Evolutionary conservation across 148 eudicot species (phyloP).

Genomic region (Silene uniflora): DNA sequence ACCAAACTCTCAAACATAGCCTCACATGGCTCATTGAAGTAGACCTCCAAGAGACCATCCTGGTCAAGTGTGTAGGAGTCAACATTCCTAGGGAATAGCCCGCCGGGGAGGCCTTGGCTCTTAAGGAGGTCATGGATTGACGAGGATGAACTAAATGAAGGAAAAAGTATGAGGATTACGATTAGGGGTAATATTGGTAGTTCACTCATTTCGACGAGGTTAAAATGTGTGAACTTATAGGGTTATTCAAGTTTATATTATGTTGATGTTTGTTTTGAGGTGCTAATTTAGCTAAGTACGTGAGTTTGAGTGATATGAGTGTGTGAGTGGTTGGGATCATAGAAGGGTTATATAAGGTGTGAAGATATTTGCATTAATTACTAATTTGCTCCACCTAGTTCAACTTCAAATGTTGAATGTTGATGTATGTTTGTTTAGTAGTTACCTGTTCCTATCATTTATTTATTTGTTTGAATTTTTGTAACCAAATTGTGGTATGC

Average conservation of each 20-base stretch:
- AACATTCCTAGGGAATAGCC: conserved; percentile 59
- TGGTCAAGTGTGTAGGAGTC: conserved; percentile 40
- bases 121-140: conserved; percentile 60
- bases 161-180: not conserved
- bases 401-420: not conserved
- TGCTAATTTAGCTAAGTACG: not conserved
- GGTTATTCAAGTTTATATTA: not conserved
- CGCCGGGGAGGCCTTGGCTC: conserved; percentile 59
- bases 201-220: not conserved
- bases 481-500: too few relatives aligned
- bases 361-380: not conserved
- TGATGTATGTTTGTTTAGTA: not conserved
- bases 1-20: conserved; percentile 57
- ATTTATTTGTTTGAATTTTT: not conserved
- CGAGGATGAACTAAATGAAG: not conserved
- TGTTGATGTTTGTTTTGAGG: too few relatives aligned
- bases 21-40: conserved; percentile 51
- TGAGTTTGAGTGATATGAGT: not conserved
- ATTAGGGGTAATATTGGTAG: not conserved
- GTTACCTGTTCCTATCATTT: too few relatives aligned
- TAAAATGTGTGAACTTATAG: not conserved
- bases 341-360: not conserved
- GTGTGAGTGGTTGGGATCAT: not conserved
- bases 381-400: not conserved
- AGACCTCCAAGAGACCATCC: conserved; percentile 45